Evolutionary conservation across 352 stramenopile species (phyloP).

Genomic region (Pythium angustatum): DNA sequence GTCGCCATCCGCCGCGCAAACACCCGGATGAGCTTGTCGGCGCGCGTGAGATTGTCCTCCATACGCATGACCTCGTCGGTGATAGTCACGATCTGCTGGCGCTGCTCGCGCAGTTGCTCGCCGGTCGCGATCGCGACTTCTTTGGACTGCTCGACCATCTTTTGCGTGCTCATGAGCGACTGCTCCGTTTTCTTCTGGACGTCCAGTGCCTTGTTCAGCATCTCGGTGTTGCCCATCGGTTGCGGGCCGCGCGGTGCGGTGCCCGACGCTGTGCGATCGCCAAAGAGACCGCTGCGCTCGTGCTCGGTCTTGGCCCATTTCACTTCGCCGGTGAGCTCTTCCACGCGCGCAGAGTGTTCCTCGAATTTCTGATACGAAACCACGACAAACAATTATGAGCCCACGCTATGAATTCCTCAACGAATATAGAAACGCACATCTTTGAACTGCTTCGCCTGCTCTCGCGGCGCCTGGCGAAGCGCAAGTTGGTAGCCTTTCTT

Average conservation of each 20-base stretch:
- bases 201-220: slow-evolving; percentile 73
- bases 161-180: slow-evolving; percentile 80
- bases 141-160: slow-evolving; percentile 87
- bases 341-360: slow-evolving; percentile 70
- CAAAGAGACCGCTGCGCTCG: slow-evolving; percentile 76
- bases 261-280: slow-evolving; percentile 45
- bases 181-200: slow-evolving; percentile 86
- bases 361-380: slow-evolving; percentile 93
- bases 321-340: slow-evolving; percentile 80
- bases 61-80: slow-evolving; percentile 88
- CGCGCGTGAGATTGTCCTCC: slow-evolving; percentile 75
- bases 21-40: slow-evolving; percentile 79
- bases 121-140: slow-evolving; percentile 77
- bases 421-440: slow-evolving; percentile 45
- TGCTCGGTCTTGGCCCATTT: slow-evolving; percentile 80
- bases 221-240: slow-evolving; percentile 66
- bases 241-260: slow-evolving; percentile 24
- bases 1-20: slow-evolving; percentile 84
- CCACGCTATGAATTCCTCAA: not conserved
- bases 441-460: slow-evolving; percentile 64
- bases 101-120: slow-evolving; percentile 77
- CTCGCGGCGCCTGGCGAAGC: slow-evolving; percentile 69
- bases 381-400: not conserved
- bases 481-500: slow-evolving; percentile 86
- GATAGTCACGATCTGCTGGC: slow-evolving; percentile 86